These are phyloP conservation scores for Naematelia encephala DNA, from an alignment of 768 basidiomycete genomes.

Conservation along the genomic window DNA sequence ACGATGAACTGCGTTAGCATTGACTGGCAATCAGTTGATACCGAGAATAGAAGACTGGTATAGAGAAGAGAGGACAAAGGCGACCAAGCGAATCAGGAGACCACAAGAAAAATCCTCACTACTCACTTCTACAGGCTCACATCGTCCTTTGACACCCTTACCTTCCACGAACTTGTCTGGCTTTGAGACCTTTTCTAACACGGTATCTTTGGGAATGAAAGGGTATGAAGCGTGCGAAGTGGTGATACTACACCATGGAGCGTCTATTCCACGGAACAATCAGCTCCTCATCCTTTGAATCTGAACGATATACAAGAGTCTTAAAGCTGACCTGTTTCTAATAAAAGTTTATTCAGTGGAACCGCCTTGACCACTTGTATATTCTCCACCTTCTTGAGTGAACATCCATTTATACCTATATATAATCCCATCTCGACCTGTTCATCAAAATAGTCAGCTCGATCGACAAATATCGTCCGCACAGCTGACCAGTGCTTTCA, in stretches of 20 bases:
- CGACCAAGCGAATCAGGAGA: neutral
- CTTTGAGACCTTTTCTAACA: constrained; percentile 52
- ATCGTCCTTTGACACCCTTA: constrained; percentile 69
- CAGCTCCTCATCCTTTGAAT: too few relatives aligned
- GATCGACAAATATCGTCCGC: too few relatives aligned
- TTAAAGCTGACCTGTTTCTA: constrained; percentile 69
- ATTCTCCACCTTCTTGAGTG: constrained; percentile 68
- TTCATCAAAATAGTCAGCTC: too few relatives aligned
- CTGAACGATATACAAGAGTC: too few relatives aligned
- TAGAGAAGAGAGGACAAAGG: too few relatives aligned
- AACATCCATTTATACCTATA: constrained; percentile 71
- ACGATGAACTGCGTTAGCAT: too few relatives aligned
- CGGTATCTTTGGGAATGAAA: constrained; percentile 19
- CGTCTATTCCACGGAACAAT: too few relatives aligned
- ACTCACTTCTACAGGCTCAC: constrained; percentile 59
- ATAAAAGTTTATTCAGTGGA: constrained; percentile 61
- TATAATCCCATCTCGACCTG: constrained; percentile 73
- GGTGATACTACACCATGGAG: constrained; percentile 47
- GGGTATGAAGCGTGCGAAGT: constrained; percentile 41
- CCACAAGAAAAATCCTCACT: neutral
- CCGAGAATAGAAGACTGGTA: too few relatives aligned
- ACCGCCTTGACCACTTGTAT: constrained; percentile 59
- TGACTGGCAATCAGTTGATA: too few relatives aligned
- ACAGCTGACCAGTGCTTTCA: constrained; percentile 61
- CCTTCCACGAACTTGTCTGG: constrained; percentile 62